Conservation (phyloP, 2,329 filamentous ascomycete species). For the Diaporthe ilicicola region DNA sequence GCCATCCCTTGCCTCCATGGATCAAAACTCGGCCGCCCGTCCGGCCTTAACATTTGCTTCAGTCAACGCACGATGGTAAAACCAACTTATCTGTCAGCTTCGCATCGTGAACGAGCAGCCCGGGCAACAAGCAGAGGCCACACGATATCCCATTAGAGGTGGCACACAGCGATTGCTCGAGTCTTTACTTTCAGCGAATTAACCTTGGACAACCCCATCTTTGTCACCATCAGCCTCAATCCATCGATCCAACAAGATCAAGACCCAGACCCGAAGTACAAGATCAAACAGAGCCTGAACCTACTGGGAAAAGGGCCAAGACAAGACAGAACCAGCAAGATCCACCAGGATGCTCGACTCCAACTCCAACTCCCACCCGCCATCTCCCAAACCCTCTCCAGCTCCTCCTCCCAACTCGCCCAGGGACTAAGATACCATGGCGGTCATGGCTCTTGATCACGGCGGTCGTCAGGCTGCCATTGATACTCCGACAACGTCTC, state of each 20-base stretch:
- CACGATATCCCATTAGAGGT: neutral
- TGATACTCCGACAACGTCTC: neutral
- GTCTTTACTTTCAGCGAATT: neutral
- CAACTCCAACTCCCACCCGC: neutral
- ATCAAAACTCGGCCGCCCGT: neutral
- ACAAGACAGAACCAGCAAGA: neutral
- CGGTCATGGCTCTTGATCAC: too few relatives aligned
- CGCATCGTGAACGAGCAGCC: neutral
- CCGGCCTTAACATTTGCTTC: neutral
- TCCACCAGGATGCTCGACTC: neutral
- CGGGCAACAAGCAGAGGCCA: too few relatives aligned
- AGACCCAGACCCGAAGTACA: too few relatives aligned
- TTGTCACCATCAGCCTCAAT: too few relatives aligned
- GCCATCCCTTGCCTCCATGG: slow-evolving; percentile 3
- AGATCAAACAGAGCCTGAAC: neutral
- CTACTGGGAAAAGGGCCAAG: neutral
- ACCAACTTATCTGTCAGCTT: neutral
- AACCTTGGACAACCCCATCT: too few relatives aligned
- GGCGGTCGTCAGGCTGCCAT: neutral
- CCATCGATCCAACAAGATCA: neutral
- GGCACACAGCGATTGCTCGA: neutral
- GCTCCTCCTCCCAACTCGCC: slow-evolving; percentile 3
- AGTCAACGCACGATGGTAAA: neutral
- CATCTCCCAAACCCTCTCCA: neutral
- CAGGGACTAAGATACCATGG: neutral